Percentiles rank a stretch among this genome's conserved stretches.
Conservation (phyloP, 2,329 filamentous ascomycete genomes). For the Phoma sp. region DNA sequence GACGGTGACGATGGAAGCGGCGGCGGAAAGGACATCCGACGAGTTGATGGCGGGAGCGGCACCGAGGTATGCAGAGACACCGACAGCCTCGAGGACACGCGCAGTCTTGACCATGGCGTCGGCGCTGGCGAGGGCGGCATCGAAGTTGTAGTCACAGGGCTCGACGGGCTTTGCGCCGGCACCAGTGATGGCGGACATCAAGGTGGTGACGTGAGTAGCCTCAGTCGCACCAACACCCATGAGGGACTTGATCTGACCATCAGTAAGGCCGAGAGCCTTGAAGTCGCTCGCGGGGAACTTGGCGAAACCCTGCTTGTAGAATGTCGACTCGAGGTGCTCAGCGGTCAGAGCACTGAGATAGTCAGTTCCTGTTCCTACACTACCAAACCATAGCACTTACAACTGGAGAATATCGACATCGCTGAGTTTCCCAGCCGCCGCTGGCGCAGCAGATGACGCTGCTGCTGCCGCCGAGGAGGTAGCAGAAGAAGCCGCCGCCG, state of each 20-base stretch:
- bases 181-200: constrained; percentile 66
- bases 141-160: constrained; percentile 75
- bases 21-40: constrained; percentile 66
- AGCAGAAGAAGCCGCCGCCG: constrained; percentile 8
- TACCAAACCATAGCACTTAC: constrained; percentile 45
- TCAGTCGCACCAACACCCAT: constrained; percentile 68
- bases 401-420: constrained; percentile 62
- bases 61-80: constrained; percentile 74
- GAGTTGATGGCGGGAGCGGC: constrained; percentile 69
- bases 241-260: constrained; percentile 64
- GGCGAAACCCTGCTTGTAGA: constrained; percentile 74
- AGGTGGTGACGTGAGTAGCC: constrained; percentile 64
- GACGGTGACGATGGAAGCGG: constrained; percentile 73
- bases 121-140: constrained; percentile 64
- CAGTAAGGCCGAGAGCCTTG: constrained; percentile 63
- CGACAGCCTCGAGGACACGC: constrained; percentile 73
- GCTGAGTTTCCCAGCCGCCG: constrained; percentile 45
- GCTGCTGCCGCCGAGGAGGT: constrained; percentile 16
- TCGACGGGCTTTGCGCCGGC: constrained; percentile 69
- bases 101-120: constrained; percentile 72
- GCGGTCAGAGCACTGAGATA: constrained; percentile 69
- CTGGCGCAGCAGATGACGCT: constrained; percentile 25
- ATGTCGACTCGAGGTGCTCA: constrained; percentile 75
- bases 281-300: constrained; percentile 71
- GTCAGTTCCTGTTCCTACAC: constrained; percentile 39